These are phyloP conservation scores for Eremothecium gossypii DNA, from an alignment of 1,139 yeast species.

Conservation along the genomic window DNA sequence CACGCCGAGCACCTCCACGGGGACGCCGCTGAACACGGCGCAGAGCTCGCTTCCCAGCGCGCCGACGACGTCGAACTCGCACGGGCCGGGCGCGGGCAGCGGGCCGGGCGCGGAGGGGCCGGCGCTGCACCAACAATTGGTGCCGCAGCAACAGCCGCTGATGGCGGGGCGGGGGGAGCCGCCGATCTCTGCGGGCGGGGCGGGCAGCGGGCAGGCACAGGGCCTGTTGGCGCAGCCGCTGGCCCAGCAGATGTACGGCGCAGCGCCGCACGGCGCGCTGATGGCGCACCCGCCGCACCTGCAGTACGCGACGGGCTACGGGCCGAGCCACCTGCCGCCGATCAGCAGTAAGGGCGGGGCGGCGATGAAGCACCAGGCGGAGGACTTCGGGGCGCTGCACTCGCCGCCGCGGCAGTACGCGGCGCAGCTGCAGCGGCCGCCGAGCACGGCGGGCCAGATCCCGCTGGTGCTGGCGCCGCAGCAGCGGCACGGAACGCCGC, in stretches of 20 bases:
- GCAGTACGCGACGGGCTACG: constrained; percentile 6
- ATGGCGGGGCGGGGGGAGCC: not conserved
- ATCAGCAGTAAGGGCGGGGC: constrained; percentile 2
- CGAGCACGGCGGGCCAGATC: not conserved
- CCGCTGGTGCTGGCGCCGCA: not conserved
- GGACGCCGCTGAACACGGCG: constrained; percentile 1
- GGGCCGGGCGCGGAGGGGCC: not conserved
- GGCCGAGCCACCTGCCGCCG: constrained; percentile 7
- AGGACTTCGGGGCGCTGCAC: no score
- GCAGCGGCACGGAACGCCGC: not conserved
- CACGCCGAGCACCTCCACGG: not conserved
- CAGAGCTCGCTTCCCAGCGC: not conserved
- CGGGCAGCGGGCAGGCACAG: not conserved
- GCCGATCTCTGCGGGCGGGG: no score
- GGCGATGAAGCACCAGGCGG: not conserved
- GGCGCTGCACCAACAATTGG: constrained; percentile 6
- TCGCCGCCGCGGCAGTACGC: no score
- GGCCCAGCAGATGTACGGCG: not conserved
- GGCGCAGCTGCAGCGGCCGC: not conserved
- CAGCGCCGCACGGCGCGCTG: not conserved
- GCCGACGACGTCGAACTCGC: not conserved
- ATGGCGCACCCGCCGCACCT: constrained; percentile 1
- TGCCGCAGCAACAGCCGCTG: constrained; percentile 8
- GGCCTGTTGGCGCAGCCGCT: not conserved
- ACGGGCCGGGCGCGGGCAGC: no score